Conservation (phyloP, 2,329 filamentous ascomycete genomes). For the Juglanconis oblonga region DNA sequence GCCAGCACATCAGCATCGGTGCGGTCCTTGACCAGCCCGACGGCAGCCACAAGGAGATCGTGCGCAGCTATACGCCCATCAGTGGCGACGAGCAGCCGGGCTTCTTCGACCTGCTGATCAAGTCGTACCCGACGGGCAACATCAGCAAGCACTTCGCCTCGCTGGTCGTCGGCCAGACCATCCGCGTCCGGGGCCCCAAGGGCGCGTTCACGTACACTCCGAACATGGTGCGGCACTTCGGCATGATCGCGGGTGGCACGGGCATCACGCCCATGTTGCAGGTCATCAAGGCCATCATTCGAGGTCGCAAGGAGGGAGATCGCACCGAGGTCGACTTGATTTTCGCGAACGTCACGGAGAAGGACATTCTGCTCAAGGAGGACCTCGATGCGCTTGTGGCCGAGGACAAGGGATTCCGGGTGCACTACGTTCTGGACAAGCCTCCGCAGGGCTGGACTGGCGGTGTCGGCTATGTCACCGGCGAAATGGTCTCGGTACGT, state of each 20-base stretch:
- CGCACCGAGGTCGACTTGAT: conserved; percentile 89
- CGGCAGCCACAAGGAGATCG: conserved; percentile 76
- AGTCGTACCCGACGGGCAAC: conserved; percentile 96
- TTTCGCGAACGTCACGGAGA: conserved; percentile 91
- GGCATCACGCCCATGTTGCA: conserved; percentile 99
- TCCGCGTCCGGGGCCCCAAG: conserved; percentile 92
- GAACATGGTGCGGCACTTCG: conserved; percentile 94
- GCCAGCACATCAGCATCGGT: conserved; percentile 96
- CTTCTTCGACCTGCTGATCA: conserved; percentile 95
- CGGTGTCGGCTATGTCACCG: conserved; percentile 90
- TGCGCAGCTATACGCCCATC: conserved; percentile 90
- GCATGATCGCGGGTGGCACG: conserved; percentile 97
- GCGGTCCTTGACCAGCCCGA: conserved; percentile 67
- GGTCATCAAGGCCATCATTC: conserved; percentile 85
- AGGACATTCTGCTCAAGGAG: conserved; percentile 91
- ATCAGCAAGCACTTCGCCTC: conserved; percentile 91
- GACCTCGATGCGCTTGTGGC: conserved; percentile 78
- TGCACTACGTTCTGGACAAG: conserved; percentile 96
- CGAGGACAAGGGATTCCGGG: conserved; percentile 76
- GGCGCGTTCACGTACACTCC: conserved; percentile 96
- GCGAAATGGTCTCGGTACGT: conserved; percentile 81
- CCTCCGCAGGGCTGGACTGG: conserved; percentile 89
- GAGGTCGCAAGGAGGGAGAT: conserved; percentile 75
- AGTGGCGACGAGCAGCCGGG: conserved; percentile 85
- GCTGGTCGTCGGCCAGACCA: conserved; percentile 77